Evolutionary conservation across 2,329 filamentous ascomycete genomes (phyloP).

Genomic region (Blumeria hordei): DNA sequence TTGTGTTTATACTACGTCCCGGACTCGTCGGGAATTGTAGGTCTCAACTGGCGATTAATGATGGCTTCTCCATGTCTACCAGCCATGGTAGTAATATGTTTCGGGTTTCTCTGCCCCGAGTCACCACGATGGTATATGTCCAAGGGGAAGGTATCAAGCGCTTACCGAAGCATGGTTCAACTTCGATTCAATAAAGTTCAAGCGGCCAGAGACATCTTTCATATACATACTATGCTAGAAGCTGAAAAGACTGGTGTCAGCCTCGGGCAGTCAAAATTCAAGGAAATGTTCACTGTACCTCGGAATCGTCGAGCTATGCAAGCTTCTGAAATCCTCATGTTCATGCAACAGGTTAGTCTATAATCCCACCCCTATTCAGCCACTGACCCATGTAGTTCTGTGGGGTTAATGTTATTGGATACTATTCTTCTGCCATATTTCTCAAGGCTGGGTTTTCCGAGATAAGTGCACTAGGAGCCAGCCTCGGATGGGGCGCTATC

Average conservation of each 20-base stretch:
- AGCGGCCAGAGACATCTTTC: slow-evolving; percentile 37
- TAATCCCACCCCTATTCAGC: neutral
- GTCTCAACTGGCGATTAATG: slow-evolving; percentile 32
- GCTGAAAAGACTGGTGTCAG: slow-evolving; percentile 21
- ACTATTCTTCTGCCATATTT: slow-evolving; percentile 45
- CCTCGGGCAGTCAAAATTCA: slow-evolving; percentile 36
- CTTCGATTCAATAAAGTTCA: slow-evolving; percentile 34
- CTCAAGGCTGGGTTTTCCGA: slow-evolving; percentile 27
- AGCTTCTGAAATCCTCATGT: slow-evolving; percentile 61
- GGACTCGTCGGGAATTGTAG: neutral
- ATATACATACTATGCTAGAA: slow-evolving; percentile 27
- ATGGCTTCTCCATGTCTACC: slow-evolving; percentile 39
- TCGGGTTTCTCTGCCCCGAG: slow-evolving; percentile 41
- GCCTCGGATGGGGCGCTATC: slow-evolving; percentile 38
- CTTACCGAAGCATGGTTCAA: slow-evolving; percentile 31
- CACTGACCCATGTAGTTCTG: neutral
- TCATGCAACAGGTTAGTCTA: slow-evolving; percentile 12
- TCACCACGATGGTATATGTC: slow-evolving; percentile 36
- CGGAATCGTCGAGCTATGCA: slow-evolving; percentile 47
- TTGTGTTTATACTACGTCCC: slow-evolving; percentile 1
- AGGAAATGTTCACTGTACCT: slow-evolving; percentile 43
- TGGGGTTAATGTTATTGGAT: slow-evolving; percentile 40
- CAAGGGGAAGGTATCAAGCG: slow-evolving; percentile 19
- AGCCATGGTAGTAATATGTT: slow-evolving; percentile 28
- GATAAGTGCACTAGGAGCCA: slow-evolving; percentile 32